Evolutionary conservation across 305 asterid species (phyloP), one percentile per base, ranked within the genome.

Genomic region (Plantago rigida): DNA sequence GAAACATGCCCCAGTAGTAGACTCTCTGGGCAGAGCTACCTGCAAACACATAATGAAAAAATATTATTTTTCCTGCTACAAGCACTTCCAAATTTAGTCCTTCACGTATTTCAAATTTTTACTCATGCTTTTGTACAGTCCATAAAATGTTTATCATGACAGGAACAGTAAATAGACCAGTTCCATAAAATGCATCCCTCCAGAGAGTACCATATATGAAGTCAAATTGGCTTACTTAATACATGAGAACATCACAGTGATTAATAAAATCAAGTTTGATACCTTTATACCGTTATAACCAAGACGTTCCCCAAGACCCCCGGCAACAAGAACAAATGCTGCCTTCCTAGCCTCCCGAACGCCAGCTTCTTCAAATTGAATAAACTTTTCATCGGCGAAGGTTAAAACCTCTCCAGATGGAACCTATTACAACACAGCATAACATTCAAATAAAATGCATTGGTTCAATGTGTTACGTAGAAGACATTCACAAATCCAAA

Each of bases 221-320:
- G 28, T 8, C 22, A 34, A 13, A 56, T 13, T 0, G 14, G 39
- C 24, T 17, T 11, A 1, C 59, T 19, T 47, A 19, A 41, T 47
- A 66, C 26, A 53, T 63, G 15, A 45, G 3, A 5, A 44, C 26
- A 46, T 9, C 17, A 3, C 9, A 54, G 57, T 46, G 62, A 67
- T 14, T 9, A 31, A 67, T 10, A 51, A 15, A 34, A 17, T 17
- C 19, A 17, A 17, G 19, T 9, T 9, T 17, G 60, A 66, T 71
- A 93, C 99, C 95, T 93, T 93, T 58, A 93, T 87, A 63, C 97
- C 99, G 41, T 87, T 89, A 81, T 89, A 93, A 55, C 99, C 99
- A 68, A 93, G 96, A 64, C 97, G 97, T 78, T 93, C 99, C 52
- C 99, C 99, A 52, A 93, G 97, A 71, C 99, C 99, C 48, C 99